These are phyloP conservation scores for Rutstroemia sp. DNA, from an alignment of 2,329 filamentous ascomycete species.

Conservation along the genomic window DNA sequence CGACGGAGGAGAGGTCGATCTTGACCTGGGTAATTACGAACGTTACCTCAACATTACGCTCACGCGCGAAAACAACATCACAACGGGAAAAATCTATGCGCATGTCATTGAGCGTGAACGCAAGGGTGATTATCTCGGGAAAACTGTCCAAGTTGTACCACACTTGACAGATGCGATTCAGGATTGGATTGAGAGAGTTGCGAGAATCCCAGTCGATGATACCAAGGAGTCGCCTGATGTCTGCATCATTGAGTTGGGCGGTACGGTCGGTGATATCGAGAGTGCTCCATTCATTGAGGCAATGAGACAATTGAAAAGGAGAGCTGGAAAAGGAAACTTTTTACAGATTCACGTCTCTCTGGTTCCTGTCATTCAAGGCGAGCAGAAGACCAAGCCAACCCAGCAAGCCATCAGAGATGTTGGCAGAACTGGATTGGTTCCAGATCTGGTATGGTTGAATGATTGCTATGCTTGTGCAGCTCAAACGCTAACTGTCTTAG, in stretches of 20 bases:
- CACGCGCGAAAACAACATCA: slow-evolving; percentile 88
- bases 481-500: slow-evolving; percentile 33
- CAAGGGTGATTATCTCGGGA: slow-evolving; percentile 64
- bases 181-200: slow-evolving; percentile 85
- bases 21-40: slow-evolving; percentile 72
- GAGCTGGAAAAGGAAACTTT: slow-evolving; percentile 72
- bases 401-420: slow-evolving; percentile 75
- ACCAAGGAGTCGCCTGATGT: slow-evolving; percentile 78
- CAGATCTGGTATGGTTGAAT: slow-evolving; percentile 50
- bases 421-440: slow-evolving; percentile 39
- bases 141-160: slow-evolving; percentile 85
- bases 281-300: slow-evolving; percentile 84
- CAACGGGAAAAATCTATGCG: slow-evolving; percentile 92
- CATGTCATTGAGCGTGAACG: slow-evolving; percentile 71
- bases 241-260: slow-evolving; percentile 72
- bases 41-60: slow-evolving; percentile 76
- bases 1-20: slow-evolving; percentile 71
- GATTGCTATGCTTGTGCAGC: background rate
- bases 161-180: slow-evolving; percentile 89
- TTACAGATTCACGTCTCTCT: slow-evolving; percentile 84
- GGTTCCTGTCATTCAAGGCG: slow-evolving; percentile 59
- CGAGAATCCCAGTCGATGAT: slow-evolving; percentile 79
- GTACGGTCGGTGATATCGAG: slow-evolving; percentile 76
- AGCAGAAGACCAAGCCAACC: slow-evolving; percentile 97
- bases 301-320: slow-evolving; percentile 67